phyloP scores from a whole-genome alignment of 2,329 filamentous ascomycete genomes.

The Ceratocystis papillata region DNA sequence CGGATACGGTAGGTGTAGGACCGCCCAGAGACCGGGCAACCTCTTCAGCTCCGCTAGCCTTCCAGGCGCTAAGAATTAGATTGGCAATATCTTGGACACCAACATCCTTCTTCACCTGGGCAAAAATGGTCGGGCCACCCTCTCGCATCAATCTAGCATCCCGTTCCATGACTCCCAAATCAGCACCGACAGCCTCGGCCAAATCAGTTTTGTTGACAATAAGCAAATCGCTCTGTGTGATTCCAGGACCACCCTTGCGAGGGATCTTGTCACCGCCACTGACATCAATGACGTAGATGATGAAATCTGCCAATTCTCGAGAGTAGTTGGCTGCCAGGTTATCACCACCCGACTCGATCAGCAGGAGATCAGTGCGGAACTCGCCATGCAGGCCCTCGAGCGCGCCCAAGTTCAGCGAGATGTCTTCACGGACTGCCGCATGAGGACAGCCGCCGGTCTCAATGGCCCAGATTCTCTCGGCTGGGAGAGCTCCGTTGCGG shows the following conservation, averaged over 20 bases:
- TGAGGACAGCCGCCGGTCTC: conserved; percentile 97
- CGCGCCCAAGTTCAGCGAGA: conserved; percentile 82
- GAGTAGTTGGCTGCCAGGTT: conserved; percentile 96
- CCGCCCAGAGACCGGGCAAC: conserved; percentile 45
- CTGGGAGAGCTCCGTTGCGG: conserved; percentile 68
- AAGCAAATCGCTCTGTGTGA: conserved; percentile 88
- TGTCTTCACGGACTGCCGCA: conserved; percentile 94
- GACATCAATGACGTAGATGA: conserved; percentile 98
- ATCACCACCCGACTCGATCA: conserved; percentile 93
- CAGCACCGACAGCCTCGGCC: conserved; percentile 79
- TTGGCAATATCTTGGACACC: conserved; percentile 79
- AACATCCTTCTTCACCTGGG: conserved; percentile 87
- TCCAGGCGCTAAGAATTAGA: conserved; percentile 85
- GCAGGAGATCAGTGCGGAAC: conserved; percentile 69
- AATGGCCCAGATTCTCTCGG: conserved; percentile 80
- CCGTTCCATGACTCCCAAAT: conserved; percentile 85
- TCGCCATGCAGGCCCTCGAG: conserved; percentile 76
- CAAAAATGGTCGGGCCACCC: conserved; percentile 89
- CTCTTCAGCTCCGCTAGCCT: conserved; percentile 67
- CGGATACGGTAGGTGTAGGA: conserved; percentile 43
- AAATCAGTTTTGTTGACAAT: conserved; percentile 97
- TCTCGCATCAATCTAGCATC: conserved; percentile 92
- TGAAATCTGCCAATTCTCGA: conserved; percentile 89
- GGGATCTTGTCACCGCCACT: conserved; percentile 94
- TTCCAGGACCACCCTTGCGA: conserved; percentile 88